phyloP scores from a whole-genome alignment of 2,329 filamentous ascomycete genomes.

The Colletotrichum sp. region DNA sequence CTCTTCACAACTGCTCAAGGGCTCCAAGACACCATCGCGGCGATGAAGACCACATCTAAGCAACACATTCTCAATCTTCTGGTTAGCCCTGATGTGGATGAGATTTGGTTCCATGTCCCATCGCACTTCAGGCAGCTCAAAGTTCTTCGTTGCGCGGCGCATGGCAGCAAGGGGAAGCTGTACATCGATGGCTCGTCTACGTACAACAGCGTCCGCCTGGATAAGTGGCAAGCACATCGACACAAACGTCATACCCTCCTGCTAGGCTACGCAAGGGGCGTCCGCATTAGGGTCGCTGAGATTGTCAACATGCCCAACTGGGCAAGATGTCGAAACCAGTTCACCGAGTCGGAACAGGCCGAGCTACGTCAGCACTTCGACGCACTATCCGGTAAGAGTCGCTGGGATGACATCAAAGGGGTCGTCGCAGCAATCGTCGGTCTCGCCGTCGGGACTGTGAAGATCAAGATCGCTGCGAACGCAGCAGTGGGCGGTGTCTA shows the following conservation, averaged over 20 bases:
- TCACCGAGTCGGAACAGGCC: not conserved
- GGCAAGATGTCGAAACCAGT: not conserved
- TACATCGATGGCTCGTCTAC: not conserved
- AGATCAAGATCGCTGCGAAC: not conserved
- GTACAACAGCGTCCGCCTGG: not conserved
- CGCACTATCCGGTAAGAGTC: not conserved
- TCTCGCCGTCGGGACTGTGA: not conserved
- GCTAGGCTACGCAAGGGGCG: not conserved
- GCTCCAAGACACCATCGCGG: not conserved
- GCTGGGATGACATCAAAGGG: not conserved
- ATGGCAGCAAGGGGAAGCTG: not conserved
- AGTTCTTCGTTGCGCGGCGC: not conserved
- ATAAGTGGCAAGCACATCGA: not conserved
- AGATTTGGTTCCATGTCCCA: not conserved
- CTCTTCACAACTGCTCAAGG: not conserved
- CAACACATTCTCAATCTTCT: not conserved
- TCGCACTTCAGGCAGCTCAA: not conserved
- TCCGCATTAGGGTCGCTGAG: not conserved
- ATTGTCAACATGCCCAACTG: not conserved
- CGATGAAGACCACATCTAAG: not conserved
- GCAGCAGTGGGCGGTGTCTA: not conserved
- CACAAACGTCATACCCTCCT: not conserved
- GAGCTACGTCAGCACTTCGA: not conserved
- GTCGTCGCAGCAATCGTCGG: not conserved
- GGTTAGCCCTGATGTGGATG: not conserved